Percentiles rank a stretch among this genome's conserved stretches.
These are phyloP conservation scores for Geosmithia putterillii DNA, from an alignment of 2,329 filamentous ascomycete species.

Conservation along the genomic window DNA sequence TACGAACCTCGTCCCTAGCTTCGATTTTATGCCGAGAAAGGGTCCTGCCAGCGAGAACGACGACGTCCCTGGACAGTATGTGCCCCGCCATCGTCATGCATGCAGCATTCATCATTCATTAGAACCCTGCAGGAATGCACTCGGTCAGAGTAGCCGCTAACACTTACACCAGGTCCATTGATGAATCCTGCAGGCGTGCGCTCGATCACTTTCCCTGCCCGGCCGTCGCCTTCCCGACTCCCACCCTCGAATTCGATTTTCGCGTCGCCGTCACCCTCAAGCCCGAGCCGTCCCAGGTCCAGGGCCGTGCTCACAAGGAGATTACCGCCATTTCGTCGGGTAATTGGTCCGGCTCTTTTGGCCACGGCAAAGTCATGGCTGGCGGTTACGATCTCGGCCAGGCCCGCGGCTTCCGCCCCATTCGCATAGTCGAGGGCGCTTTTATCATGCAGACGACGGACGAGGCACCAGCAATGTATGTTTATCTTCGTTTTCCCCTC, in stretches of 20 bases:
- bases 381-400: constrained; percentile 29
- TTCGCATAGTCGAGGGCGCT: constrained; percentile 32
- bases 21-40: background rate
- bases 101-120: no score
- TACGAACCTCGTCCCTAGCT: background rate
- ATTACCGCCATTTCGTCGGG: constrained; percentile 35
- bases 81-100: no score
- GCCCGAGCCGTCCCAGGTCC: constrained; percentile 26
- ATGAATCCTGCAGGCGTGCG: constrained; percentile 23
- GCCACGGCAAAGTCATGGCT: constrained; percentile 32
- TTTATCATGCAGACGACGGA: constrained; percentile 36
- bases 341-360: constrained; percentile 34
- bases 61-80: background rate
- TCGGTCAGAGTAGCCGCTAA: background rate
- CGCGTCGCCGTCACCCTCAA: constrained; percentile 34
- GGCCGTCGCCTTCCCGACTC: constrained; percentile 28
- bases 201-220: constrained; percentile 28
- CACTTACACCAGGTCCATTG: constrained; percentile 10
- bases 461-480: constrained; percentile 30
- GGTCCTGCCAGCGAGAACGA: background rate
- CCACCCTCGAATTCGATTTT: constrained; percentile 35
- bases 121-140: no score
- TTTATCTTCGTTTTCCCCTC: constrained; percentile 2
- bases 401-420: constrained; percentile 24
- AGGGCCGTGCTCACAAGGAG: constrained; percentile 29